These are phyloP conservation scores for Oryza meridionalis DNA, from an alignment of 176 grass and related monocot species.

Conservation along the genomic window DNA sequence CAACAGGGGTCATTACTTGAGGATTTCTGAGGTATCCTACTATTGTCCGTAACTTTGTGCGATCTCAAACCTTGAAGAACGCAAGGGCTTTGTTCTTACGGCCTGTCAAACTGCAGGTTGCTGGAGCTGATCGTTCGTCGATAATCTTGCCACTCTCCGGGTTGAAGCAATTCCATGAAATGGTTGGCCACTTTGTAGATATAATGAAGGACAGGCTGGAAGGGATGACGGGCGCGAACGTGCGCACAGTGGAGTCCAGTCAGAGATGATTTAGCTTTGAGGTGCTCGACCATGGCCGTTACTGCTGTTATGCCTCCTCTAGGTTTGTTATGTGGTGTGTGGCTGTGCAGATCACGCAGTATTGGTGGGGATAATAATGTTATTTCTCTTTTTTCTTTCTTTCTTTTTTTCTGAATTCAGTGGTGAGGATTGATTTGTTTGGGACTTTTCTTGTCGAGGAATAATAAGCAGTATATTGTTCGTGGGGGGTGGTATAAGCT, in stretches of 20 bases:
- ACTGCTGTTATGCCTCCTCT: slow-evolving; percentile 62
- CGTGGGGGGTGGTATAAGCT: slow-evolving; percentile 54
- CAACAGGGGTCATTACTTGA: slow-evolving; percentile 94
- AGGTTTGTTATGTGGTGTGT: slow-evolving; percentile 60
- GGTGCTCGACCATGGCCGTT: slow-evolving; percentile 42
- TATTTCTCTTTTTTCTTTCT: background rate
- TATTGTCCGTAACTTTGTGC: background rate
- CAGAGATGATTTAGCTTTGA: slow-evolving; percentile 66
- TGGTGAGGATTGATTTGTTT: slow-evolving; percentile 66
- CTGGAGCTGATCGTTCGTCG: slow-evolving; percentile 90
- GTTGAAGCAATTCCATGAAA: slow-evolving; percentile 98
- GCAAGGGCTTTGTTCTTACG: slow-evolving; percentile 19
- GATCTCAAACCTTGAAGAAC: background rate
- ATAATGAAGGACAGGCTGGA: slow-evolving; percentile 97
- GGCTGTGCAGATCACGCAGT: slow-evolving; percentile 62
- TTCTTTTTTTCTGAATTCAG: slow-evolving; percentile 40
- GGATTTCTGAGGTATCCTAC: slow-evolving; percentile 84
- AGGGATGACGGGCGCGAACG: slow-evolving; percentile 76
- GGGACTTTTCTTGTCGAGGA: slow-evolving; percentile 57
- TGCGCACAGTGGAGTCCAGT: slow-evolving; percentile 72
- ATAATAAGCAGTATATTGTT: slow-evolving; percentile 68
- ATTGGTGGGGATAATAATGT: slow-evolving; percentile 66
- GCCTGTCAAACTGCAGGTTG: slow-evolving; percentile 59
- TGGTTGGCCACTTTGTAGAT: slow-evolving; percentile 98
- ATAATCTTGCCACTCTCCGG: slow-evolving; percentile 95